phyloP scores from a whole-genome alignment of 2,329 filamentous ascomycete genomes.

The Xylariaceae sp. region DNA sequence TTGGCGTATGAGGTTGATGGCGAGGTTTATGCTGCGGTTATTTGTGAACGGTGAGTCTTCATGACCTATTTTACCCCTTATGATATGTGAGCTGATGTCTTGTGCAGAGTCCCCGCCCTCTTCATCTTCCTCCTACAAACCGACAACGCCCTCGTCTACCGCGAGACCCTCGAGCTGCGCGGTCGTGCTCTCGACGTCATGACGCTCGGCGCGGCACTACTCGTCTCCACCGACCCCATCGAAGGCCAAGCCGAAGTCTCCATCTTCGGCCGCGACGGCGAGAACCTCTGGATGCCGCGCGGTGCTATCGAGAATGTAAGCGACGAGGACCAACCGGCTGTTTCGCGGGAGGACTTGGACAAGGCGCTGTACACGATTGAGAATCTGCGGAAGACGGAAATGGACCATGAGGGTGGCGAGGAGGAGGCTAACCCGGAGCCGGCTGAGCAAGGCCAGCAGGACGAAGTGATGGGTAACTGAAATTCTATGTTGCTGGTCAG shows the following conservation, averaged over 20 bases:
- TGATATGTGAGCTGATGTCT: neutral
- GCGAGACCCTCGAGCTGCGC: conserved; percentile 48
- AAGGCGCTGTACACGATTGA: conserved; percentile 29
- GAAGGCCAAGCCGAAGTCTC: conserved; percentile 22
- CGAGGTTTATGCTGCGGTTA: conserved; percentile 34
- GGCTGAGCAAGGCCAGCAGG: neutral
- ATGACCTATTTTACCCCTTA: conserved; percentile 10
- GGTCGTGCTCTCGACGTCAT: conserved; percentile 61
- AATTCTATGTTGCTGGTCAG: neutral
- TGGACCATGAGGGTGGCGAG: conserved; percentile 18
- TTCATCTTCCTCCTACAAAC: conserved; percentile 57
- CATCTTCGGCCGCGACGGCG: conserved; percentile 20
- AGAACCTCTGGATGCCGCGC: conserved; percentile 13
- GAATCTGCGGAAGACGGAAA: conserved; percentile 31
- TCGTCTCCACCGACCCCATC: conserved; percentile 38
- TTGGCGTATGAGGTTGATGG: conserved; percentile 29
- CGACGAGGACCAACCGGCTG: conserved; percentile 9
- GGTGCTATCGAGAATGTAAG: conserved; percentile 6
- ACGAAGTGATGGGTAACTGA: neutral
- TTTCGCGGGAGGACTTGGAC: conserved; percentile 28
- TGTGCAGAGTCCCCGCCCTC: conserved; percentile 51
- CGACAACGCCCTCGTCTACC: conserved; percentile 45
- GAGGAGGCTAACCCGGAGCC: conserved; percentile 4
- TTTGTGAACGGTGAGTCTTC: conserved; percentile 42
- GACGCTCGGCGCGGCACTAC: conserved; percentile 23